phyloP scores from a whole-genome alignment of 148 eudicot species.

The Simmondsia chinensis region DNA sequence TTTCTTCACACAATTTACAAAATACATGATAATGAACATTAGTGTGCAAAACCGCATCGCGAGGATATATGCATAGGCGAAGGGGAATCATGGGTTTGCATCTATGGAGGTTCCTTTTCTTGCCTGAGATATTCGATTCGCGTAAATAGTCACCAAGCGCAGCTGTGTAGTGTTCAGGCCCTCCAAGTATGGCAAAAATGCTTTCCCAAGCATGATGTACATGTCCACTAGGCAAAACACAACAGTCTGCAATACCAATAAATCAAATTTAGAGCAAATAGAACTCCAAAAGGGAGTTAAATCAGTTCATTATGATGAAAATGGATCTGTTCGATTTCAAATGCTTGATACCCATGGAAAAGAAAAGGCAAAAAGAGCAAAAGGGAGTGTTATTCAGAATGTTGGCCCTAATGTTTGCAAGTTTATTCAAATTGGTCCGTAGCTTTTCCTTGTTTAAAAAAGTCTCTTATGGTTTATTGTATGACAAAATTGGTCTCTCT shows the following conservation, averaged over 20 bases:
- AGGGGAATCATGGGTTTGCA: constrained; percentile 21
- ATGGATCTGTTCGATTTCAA: too few species aligned
- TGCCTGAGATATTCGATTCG: constrained; percentile 92
- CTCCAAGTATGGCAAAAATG: constrained; percentile 84
- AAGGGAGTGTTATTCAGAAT: too few species aligned
- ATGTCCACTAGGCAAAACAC: constrained; percentile 98
- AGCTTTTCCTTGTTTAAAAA: too few species aligned
- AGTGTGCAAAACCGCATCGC: constrained; percentile 9
- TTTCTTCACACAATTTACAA: constrained; percentile 45
- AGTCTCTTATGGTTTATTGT: too few species aligned
- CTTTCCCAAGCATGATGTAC: constrained; percentile 88
- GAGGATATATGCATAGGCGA: neutral
- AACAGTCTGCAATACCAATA: constrained; percentile 58
- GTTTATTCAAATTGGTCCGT: too few species aligned
- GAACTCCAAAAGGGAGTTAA: too few species aligned
- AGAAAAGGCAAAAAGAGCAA: too few species aligned
- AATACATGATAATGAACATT: constrained; percentile 26
- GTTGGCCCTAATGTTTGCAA: too few species aligned
- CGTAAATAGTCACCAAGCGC: constrained; percentile 89
- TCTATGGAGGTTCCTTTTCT: constrained; percentile 74
- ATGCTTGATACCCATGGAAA: too few species aligned
- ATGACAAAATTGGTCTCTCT: too few species aligned
- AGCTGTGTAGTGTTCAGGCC: constrained; percentile 93
- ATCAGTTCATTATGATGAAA: too few species aligned
- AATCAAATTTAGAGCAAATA: neutral